Base-by-base conservation (phyloP, 176 grass and related monocot genomes). In the Puya raimondii region DNA sequence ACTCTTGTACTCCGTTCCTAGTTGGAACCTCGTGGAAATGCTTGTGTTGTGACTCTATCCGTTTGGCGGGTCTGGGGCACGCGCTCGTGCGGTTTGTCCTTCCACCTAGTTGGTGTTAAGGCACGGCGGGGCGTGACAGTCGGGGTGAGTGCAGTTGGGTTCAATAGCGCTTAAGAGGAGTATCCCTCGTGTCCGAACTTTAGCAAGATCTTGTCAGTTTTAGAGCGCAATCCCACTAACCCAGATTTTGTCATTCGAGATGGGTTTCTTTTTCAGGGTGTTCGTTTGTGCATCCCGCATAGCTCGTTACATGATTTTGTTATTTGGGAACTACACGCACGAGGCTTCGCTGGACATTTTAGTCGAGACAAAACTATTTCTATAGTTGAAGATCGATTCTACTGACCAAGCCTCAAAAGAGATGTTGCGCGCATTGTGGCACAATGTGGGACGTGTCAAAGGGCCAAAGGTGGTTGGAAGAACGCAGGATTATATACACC, bases 301-400 rank as follows among this genome's bases (percentile, higher is more conserved):
- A 14, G 14, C 48, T 73, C 53, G 12, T 17, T 73, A 26, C 12
- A 9, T 12, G 70, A 73, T 20, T 63, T 73, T 0, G 15, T 63
- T 48, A 29, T 72, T 56, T 12, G 15, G 4, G 22, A 72, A 58
- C 2, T 25, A 11, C 70, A 61, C 48, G 25, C 13, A 3, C 10
- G 54, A 8, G 71, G 71, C 10, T 73, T 73, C 13, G 63, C 63
- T 10, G n/a, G 71, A 2, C 10, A 73, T 14, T 63, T 73, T 73
- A 15, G 71, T 5, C 15, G 14, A 48, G 9, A 10, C 7, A 17
- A 73, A 17, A 73, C 71, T 18, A 59, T 63, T 22, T 25, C n/a
- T 2, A 12, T 73, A 20, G 48, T 73, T 53, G 7, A 73, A 4
- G 54, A 73, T 1, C 29, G 63, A 18, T 73, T 73, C 26, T 63